Percentiles rank a stretch among this genome's conserved stretches.
phyloP scores from a whole-genome alignment of 768 basidiomycete species.

The Suillus sp. region DNA sequence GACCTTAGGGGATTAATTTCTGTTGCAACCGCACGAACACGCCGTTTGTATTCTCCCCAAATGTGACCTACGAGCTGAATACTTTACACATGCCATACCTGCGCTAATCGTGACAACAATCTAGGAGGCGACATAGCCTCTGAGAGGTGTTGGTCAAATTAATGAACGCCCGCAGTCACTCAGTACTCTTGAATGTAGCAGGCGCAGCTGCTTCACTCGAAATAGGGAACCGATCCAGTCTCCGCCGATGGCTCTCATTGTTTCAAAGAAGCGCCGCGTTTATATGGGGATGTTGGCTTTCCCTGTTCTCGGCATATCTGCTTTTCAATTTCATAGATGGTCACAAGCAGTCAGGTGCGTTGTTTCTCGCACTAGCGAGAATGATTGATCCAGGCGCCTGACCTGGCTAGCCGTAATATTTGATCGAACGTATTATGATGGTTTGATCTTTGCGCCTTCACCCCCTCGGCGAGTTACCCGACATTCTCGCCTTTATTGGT shows the following conservation, averaged over 20 bases:
- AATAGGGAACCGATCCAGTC: neutral
- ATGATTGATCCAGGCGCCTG: neutral
- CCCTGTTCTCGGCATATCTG: neutral
- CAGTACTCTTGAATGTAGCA: neutral
- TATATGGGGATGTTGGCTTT: neutral
- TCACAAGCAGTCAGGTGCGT: neutral
- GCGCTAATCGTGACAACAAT: too few species aligned
- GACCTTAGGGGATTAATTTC: neutral
- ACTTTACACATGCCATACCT: too few species aligned
- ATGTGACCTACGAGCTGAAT: too few species aligned
- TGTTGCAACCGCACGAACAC: too few species aligned
- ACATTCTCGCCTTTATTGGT: neutral
- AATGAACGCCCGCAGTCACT: neutral
- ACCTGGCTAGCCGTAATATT: neutral
- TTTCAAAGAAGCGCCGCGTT: slow-evolving; percentile 1
- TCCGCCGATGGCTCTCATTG: neutral
- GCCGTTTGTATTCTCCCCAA: too few species aligned
- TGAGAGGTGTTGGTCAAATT: neutral
- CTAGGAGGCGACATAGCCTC: neutral
- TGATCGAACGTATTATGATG: neutral
- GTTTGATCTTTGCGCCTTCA: neutral
- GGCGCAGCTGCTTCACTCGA: neutral
- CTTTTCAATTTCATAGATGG: neutral
- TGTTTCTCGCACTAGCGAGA: neutral
- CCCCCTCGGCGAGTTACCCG: neutral